Percentiles rank a stretch among this genome's conserved stretches.
These are phyloP conservation scores for Kokia cookei DNA, from an alignment of 441 rosid genomes.

Conservation along the genomic window DNA sequence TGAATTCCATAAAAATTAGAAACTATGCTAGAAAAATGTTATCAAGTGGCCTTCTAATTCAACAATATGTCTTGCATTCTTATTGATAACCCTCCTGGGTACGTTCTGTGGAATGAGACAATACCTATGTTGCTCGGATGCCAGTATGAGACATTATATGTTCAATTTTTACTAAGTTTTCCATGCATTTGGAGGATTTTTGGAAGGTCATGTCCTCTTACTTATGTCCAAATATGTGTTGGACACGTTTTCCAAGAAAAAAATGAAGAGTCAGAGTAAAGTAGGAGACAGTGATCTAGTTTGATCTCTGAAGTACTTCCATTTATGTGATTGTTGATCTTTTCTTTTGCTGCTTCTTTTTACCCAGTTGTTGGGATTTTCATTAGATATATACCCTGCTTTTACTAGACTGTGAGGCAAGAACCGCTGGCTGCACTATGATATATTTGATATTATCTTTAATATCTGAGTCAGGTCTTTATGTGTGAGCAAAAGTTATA, in stretches of 20 bases:
- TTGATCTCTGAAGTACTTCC: background rate
- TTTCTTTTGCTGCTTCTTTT: background rate
- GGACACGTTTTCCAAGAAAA: background rate
- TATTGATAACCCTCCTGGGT: background rate
- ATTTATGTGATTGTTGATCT: background rate
- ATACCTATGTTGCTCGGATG: background rate
- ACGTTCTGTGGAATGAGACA: background rate
- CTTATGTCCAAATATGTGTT: background rate
- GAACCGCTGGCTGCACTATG: background rate
- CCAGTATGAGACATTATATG: background rate
- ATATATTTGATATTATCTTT: constrained; percentile 7
- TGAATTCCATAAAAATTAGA: background rate
- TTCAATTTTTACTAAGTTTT: background rate
- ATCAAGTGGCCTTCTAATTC: background rate
- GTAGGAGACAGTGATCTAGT: background rate
- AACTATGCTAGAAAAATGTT: background rate
- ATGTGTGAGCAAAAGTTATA: constrained; percentile 38
- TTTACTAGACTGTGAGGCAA: background rate
- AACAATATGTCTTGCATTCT: background rate
- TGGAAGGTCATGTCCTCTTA: background rate
- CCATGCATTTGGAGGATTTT: background rate
- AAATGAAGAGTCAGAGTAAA: background rate
- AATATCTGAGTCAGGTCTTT: constrained; percentile 26
- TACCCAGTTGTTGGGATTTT: background rate
- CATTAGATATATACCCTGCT: background rate